Evolutionary conservation across 1,284 basidiomycete genomes (phyloP), one percentile per base, ranked within the genome.

Genomic region (Microbotryum scabiosae): DNA sequence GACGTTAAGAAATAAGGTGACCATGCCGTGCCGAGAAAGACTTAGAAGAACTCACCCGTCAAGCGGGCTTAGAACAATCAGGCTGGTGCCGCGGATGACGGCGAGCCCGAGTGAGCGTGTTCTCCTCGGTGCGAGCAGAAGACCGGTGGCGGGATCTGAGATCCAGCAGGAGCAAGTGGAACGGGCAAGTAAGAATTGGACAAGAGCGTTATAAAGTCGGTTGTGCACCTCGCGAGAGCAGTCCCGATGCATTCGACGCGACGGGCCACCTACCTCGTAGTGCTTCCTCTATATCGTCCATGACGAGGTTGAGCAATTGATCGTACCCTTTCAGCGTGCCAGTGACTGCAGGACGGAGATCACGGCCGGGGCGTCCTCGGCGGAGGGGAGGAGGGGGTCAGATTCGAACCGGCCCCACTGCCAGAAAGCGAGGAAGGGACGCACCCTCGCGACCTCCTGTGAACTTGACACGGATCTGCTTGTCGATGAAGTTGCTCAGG

Each of bases 321-420:
- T 98, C 96, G 73, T 86, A 97, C 16, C 94, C 94, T 77, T 98
- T 98, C 66, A 98, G 78, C 16, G 87, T 81, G 12, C 94, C 94
- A 20, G 85, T 87, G 51, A 97, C 96, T 97, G 72, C 9, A 56
- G 25, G 49, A 60, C 12, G 51, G n/a, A 20, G 56, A 48, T 41
- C 57, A 64, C 30, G 69, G 63, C 49, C 12, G 21, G 18, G 10
- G 25, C 46, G 25, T 25, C 46, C 46, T 5, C 46, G 20, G 36
- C 36, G 36, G 3, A 18, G 52, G 43, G 12, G 3, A 51, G 28
- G 56, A 18, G 36, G 16, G 36, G 60, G 28, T 12, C 46, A 21
- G 47, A 5, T 41, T 20, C 21, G 41, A 30, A 60, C 20, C n/a
- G 23, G 20, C 21, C 5, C 16, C 8, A 21, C 4, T 21, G 46